phyloP scores from a whole-genome alignment of 2,329 filamentous ascomycete genomes.

The Trichoderma sp. region DNA sequence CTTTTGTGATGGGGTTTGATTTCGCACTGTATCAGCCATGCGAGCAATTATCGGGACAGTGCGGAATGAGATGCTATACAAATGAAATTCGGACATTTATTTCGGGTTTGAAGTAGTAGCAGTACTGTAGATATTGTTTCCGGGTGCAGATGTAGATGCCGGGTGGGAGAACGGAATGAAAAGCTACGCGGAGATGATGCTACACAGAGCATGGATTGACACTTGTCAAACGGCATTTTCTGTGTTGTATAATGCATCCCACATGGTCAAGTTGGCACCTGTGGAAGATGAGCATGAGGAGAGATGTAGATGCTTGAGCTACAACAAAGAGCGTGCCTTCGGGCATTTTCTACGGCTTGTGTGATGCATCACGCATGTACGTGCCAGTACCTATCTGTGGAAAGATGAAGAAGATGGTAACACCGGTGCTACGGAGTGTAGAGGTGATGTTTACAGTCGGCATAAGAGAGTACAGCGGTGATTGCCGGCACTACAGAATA shows the following conservation, averaged over 20 bases:
- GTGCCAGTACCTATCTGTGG: no score
- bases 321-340: no score
- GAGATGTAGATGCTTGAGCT: no score
- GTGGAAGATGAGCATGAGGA: not conserved
- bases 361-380: not conserved
- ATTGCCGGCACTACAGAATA: not conserved
- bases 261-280: not conserved
- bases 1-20: no score
- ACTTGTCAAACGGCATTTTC: not conserved
- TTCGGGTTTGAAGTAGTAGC: not conserved
- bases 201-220: not conserved
- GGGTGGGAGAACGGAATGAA: not conserved
- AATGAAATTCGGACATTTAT: not conserved
- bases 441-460: no score
- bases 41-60: not conserved
- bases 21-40: no score
- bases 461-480: no score
- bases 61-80: not conserved
- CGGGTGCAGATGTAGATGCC: not conserved
- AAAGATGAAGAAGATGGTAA: not conserved
- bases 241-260: not conserved
- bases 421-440: no score
- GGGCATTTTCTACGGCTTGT: not conserved
- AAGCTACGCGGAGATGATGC: not conserved
- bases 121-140: not conserved